Evolutionary conservation across 495 filamentous ascomycete species (phyloP).

Genomic region (Xylaria intraflava): DNA sequence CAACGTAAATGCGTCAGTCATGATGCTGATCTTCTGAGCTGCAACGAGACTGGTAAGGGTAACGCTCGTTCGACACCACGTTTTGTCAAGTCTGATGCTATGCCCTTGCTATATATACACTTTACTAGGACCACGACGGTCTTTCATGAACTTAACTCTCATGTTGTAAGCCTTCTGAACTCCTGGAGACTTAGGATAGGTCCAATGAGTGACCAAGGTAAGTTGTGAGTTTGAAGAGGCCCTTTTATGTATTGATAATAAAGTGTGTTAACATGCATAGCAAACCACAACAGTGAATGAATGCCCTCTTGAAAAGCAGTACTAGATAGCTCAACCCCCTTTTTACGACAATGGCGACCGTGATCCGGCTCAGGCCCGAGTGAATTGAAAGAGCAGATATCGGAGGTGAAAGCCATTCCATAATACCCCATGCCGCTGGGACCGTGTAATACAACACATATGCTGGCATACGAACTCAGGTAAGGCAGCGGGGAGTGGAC

Average conservation of each 20-base stretch:
- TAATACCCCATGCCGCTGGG: too few relatives aligned
- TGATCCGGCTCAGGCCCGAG: too few relatives aligned
- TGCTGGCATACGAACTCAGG: too few relatives aligned
- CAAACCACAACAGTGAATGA: neutral
- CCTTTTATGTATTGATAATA: neutral
- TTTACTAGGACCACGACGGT: neutral
- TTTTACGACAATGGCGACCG: too few relatives aligned
- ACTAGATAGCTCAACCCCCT: too few relatives aligned
- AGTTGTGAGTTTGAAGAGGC: neutral
- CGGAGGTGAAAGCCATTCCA: too few relatives aligned
- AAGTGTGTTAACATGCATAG: neutral
- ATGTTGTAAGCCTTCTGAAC: conserved; percentile 1
- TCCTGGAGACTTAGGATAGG: neutral
- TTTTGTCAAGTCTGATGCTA: neutral
- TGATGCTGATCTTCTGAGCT: neutral
- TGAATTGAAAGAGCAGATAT: too few relatives aligned
- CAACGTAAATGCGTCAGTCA: neutral
- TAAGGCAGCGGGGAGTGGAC: too few relatives aligned
- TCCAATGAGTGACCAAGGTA: neutral
- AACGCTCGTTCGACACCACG: neutral
- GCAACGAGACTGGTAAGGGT: neutral
- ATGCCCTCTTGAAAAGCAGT: too few relatives aligned
- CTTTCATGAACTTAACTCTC: neutral
- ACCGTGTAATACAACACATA: too few relatives aligned
- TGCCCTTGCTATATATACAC: neutral